Conservation (phyloP, 768 basidiomycete species). For the Roridomyces roridus region DNA sequence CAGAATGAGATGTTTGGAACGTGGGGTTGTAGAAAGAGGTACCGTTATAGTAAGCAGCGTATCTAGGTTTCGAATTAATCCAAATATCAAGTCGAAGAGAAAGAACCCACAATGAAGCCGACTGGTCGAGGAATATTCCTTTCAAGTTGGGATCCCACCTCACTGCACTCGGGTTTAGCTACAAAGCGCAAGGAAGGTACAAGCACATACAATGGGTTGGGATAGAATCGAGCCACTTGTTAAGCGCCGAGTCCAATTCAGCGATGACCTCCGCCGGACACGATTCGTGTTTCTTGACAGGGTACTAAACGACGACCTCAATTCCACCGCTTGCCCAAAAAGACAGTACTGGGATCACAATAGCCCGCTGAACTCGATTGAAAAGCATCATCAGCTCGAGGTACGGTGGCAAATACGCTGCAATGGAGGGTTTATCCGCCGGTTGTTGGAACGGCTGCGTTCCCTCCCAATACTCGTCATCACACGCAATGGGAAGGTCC, state of each 20-base stretch:
- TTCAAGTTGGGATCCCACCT: slow-evolving; percentile 7
- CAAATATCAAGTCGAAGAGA: background rate
- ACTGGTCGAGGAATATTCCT: background rate
- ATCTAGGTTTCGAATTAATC: background rate
- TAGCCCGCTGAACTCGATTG: background rate
- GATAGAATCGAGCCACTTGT: background rate
- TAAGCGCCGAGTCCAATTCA: background rate
- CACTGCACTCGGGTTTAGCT: background rate
- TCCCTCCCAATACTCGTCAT: slow-evolving; percentile 11
- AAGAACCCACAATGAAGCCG: no score
- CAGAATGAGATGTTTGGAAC: background rate
- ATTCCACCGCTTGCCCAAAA: no score
- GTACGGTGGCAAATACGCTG: background rate
- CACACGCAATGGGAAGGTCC: slow-evolving; percentile 60
- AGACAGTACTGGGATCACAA: background rate
- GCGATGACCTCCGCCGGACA: background rate
- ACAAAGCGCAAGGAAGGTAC: no score
- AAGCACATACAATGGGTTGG: background rate
- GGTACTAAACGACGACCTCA: no score
- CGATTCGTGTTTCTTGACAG: no score
- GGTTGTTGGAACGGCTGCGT: background rate
- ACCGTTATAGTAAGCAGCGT: slow-evolving; percentile 6
- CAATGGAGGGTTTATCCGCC: background rate
- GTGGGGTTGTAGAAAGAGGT: background rate
- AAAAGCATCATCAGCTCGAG: background rate